Base-by-base conservation (phyloP, 2,329 filamentous ascomycete genomes). In the Xylariomycetidae sp. region DNA sequence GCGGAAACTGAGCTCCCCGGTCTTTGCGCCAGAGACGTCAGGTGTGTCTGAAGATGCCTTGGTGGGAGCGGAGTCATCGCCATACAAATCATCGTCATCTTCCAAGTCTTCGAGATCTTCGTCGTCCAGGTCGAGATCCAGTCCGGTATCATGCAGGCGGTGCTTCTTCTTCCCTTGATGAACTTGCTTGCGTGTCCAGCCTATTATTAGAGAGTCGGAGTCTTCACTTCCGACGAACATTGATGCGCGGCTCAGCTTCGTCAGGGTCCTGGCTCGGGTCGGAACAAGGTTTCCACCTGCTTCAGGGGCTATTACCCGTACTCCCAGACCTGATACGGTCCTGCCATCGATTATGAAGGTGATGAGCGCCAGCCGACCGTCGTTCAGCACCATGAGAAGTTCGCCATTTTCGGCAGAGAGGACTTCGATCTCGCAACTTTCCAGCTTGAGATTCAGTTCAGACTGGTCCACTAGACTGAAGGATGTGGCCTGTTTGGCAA, bases 401-500 rank as follows among this genome's bases (percentile, higher is more conserved):
- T 96, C 89, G 2, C 87, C 86, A 18, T 74, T 79, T 32, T 88
- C 82, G 12, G 77, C 70, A 3, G 82, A 85, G 5, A 98, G 63
- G 24, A 82, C 71, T 44, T 93, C 85, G 28, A 95, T 69, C 17
- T 74, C 68, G 57, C 85, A 92, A 8, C 80, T 79, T 61, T 98
- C 93, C 2, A 98, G 66, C 22, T 81, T 83, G 39, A 96, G 64
- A 12, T 75, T 74, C 27, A 96, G 68, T 28, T 85, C 76, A 1
- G 87, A 85, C 59, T 95, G 90, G 56, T 98, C 92, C 5, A 76
- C 74, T 56, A 98, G 78, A 31, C 82, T 76, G 50, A 95, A 96
- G 0, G 82, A 76, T 2, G 90, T 95, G 43, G 78, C 76, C 40
- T 85, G 76, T 56, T 81, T 86, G 4, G 89, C 82, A 61, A 95